Evolutionary conservation across 441 rosid genomes (phyloP), one percentile per base, ranked within the genome.

Genomic region (Syzygium malaccense): DNA sequence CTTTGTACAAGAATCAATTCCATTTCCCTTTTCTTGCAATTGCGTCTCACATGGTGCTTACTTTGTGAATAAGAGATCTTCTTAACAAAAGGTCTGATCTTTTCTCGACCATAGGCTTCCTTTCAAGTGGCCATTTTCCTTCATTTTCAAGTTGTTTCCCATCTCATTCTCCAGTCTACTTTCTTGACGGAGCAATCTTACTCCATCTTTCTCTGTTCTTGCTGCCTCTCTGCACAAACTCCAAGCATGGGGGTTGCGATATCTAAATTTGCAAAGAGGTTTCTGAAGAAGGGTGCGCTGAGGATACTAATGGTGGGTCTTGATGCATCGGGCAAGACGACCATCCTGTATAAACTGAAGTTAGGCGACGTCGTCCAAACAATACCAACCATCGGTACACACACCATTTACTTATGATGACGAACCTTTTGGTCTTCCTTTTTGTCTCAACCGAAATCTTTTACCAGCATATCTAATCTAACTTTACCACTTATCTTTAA

Each of bases 261-360:
- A 87, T 93, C 94, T 49, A 90, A 92, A 91, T 89, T 96, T 58
- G 92, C 94, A 14, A 92, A 92, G 91, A 90, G 94, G 92, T 93
- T 94, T 71, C 90, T 91, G 78, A 90, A 93, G 2, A 92, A 87
- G 91, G 84, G 75, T 9, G 91, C 85, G 90, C 86, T 93, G 75
- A 94, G 95, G 90, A 93, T 95, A 79, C 88, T 95, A 88, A 96
- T 96, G 98, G 93, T 96, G 49, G 98, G 98, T 88, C 98, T 97
- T 87, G 97, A 97, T 90, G 93, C 90, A 90, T 95, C 98, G 5
- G 97, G 98, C 86, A 96, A 97, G 90, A 94, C 98, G 85, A 93
- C 96, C 86, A 93, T 96, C 88, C 93, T 97, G 75, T 95, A 91
- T 93, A 96, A 93, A 93, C 93, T 96, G 19, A 95, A 93, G 92